Base-by-base conservation (phyloP, 2,329 filamentous ascomycete species). In the Tolypocladium guangdongense region DNA sequence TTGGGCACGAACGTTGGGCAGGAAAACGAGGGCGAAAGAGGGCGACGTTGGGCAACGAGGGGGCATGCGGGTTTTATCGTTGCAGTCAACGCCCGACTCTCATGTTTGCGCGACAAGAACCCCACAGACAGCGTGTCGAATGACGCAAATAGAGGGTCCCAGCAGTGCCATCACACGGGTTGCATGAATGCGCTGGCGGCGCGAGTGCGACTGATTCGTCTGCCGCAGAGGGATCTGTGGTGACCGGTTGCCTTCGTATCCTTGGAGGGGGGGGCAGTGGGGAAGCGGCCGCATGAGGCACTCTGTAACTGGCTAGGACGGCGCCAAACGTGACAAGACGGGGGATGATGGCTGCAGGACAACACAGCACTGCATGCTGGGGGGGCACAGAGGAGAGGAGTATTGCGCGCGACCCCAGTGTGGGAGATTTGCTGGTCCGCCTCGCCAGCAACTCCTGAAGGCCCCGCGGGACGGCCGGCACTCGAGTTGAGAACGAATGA, bases 51-150 rank as follows among this genome's bases (percentile, higher is more conserved):
- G 69, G 70, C 68, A 64, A 67, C 61, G 66, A 70, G 73, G 75
- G 74, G 71, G 68, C 65, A 64, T 68, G 70, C 70, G 71, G 73
- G 70, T 77, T 78, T 78, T 78, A 78, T 69, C 63, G 62, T 69
- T 60, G 59, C 58, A 52, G 59, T 64, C 56, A 56, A 61, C 57
- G 61, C 62, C 63, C 62, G 64, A 67, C 59, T 39, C 50, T 35
- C 37, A 18, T 45, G 41, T 33, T 32, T 37, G 45, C 30, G 36
- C 18, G 49, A 43, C 49, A 55, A 39, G 59, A 55, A 58, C 62
- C 62, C 61, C 63, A 62, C 61, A 55, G 54, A 50, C 50, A 55
- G 51, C 52, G 53, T 52, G 56, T 59, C 59, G 50, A 49, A 50
- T 57, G 53, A 55, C 55, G 53, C 55, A 53, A 55, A 55, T 52